Conservation (phyloP, 2,329 filamentous ascomycete species). For the Cadophora malorum region DNA sequence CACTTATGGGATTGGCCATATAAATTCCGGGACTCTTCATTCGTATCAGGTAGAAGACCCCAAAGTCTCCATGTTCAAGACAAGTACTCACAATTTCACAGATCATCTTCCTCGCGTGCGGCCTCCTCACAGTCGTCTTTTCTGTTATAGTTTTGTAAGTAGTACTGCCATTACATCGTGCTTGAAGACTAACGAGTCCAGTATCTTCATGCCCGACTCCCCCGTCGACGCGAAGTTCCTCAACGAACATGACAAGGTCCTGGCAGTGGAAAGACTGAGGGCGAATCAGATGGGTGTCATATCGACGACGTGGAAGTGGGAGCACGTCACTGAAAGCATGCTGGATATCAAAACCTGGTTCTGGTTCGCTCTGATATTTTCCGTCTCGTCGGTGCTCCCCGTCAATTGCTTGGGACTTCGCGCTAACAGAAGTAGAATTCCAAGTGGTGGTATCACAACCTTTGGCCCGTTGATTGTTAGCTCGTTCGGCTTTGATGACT, state of each 20-base stretch:
- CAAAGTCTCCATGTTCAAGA: too few relatives aligned
- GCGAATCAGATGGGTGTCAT: constrained; percentile 60
- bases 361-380: constrained; percentile 43
- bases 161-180: not conserved
- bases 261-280: constrained; percentile 60
- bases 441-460: constrained; percentile 30
- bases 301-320: constrained; percentile 57
- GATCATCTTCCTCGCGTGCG: constrained; percentile 62
- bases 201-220: constrained; percentile 42
- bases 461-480: constrained; percentile 49
- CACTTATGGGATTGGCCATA: constrained; percentile 59
- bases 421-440: constrained; percentile 57
- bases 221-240: constrained; percentile 52
- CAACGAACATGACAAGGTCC: constrained; percentile 56
- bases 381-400: constrained; percentile 44
- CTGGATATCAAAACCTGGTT: constrained; percentile 48
- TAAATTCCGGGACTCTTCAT: constrained; percentile 53
- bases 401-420: constrained; percentile 58
- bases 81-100: constrained; percentile 15
- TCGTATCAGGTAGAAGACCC: constrained; percentile 39
- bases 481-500: constrained; percentile 50
- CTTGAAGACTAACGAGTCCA: not conserved
- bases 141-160: constrained; percentile 50
- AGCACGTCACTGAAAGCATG: constrained; percentile 51
- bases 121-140: constrained; percentile 56